These are phyloP conservation scores for Trypanosoma mega DNA, from an alignment of 208 protist genomes.

Conservation along the genomic window DNA sequence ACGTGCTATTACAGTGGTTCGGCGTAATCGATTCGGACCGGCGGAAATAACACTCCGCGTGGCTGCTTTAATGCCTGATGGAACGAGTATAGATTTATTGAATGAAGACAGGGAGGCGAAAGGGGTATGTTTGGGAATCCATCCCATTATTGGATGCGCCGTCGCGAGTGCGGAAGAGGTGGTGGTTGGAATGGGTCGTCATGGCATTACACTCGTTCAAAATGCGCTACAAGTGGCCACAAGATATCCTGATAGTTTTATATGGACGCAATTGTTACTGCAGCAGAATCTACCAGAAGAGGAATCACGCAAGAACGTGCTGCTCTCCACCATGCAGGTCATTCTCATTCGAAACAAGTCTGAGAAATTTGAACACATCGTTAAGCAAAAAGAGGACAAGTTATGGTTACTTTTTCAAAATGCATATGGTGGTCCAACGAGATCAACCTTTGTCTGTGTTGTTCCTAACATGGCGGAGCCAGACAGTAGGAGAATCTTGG, in stretches of 20 bases:
- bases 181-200: too few relatives aligned
- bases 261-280: constrained; percentile 33
- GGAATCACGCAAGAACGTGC: constrained; percentile 29
- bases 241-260: constrained; percentile 21
- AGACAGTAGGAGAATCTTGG: neutral
- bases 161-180: too few relatives aligned
- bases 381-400: constrained; percentile 9
- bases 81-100: too few relatives aligned
- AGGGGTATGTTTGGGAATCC: too few relatives aligned
- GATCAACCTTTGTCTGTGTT: neutral
- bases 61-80: too few relatives aligned
- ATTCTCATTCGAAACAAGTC: constrained; percentile 36
- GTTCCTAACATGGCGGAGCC: neutral
- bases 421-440: constrained; percentile 28
- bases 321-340: constrained; percentile 41
- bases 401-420: constrained; percentile 33
- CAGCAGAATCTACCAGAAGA: constrained; percentile 21
- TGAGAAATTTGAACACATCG: constrained; percentile 13
- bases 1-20: constrained; percentile 16
- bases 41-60: too few relatives aligned
- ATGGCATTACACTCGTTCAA: too few relatives aligned
- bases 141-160: too few relatives aligned
- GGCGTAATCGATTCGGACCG: too few relatives aligned
- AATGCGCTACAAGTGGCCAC: too few relatives aligned
- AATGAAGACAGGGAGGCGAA: too few relatives aligned